Evolutionary conservation across 345 rosid species (phyloP).

Genomic region (Eutrema japonicum): DNA sequence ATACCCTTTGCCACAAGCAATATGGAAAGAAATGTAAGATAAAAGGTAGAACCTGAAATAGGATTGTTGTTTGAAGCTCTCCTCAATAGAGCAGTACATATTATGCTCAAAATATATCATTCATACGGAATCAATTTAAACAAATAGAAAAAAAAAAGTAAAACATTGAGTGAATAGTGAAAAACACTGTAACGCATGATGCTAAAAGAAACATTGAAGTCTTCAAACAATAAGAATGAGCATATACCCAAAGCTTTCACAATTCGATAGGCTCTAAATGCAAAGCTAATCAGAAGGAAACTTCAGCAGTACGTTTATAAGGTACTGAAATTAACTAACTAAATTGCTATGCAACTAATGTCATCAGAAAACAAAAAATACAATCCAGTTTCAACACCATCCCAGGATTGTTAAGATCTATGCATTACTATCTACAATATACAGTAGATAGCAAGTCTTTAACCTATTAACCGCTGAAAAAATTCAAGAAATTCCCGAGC

Average conservation of each 20-base stretch:
- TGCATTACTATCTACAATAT: background rate
- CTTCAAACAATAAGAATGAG: constrained; percentile 2
- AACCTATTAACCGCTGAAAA: background rate
- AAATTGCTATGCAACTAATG: background rate
- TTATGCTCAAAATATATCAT: constrained; percentile 1
- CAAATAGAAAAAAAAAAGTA: background rate
- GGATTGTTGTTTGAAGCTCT: background rate
- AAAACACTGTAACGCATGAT: constrained; percentile 4
- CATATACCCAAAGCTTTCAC: background rate
- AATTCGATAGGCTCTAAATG: constrained; percentile 3
- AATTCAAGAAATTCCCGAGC: background rate
- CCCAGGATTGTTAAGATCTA: constrained; percentile 1
- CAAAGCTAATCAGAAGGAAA: background rate
- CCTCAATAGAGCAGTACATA: background rate
- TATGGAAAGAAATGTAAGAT: constrained; percentile 5
- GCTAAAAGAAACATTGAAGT: background rate
- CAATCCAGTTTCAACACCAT: background rate
- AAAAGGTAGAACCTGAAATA: constrained; percentile 9
- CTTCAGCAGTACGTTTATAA: background rate
- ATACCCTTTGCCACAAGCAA: constrained; percentile 4
- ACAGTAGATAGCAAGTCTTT: constrained; percentile 5
- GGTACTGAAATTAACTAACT: background rate
- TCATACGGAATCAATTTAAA: background rate
- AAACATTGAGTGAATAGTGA: background rate
- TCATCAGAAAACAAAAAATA: background rate